Percentiles rank a stretch among this genome's conserved stretches.
phyloP scores from a whole-genome alignment of 1,284 basidiomycete genomes.

The Heterobasidion irregulare region DNA sequence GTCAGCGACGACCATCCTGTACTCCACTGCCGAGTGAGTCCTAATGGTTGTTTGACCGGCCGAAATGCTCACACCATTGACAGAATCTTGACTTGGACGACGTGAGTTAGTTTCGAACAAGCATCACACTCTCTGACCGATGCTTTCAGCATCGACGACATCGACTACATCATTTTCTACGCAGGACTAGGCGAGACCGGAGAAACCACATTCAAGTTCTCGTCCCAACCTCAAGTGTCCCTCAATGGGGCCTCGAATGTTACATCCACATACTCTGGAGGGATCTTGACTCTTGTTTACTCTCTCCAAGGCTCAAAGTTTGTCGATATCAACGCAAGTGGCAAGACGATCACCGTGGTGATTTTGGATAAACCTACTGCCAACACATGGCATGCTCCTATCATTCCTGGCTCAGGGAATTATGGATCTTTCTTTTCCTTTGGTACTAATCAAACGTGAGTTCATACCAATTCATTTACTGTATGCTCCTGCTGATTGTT shows the following conservation, averaged over 20 bases:
- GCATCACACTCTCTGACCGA: too few relatives aligned
- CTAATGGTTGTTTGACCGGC: not conserved
- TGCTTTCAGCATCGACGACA: not conserved
- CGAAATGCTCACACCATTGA: not conserved
- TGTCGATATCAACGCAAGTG: not conserved
- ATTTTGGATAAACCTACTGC: slow-evolving; percentile 38
- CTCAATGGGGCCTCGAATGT: not conserved
- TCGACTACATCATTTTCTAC: not conserved
- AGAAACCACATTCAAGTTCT: not conserved
- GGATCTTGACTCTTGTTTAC: not conserved
- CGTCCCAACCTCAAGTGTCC: not conserved
- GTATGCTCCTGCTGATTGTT: not conserved
- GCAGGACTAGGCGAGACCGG: not conserved
- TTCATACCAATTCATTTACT: not conserved
- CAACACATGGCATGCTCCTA: slow-evolving; percentile 38
- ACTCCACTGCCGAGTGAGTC: not conserved
- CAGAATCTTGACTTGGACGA: not conserved
- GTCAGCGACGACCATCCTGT: slow-evolving; percentile 20
- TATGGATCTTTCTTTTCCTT: slow-evolving; percentile 39
- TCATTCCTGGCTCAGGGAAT: slow-evolving; percentile 25
- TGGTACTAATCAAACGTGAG: slow-evolving; percentile 33
- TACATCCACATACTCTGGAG: not conserved
- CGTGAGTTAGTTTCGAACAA: not conserved
- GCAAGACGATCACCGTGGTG: slow-evolving; percentile 23
- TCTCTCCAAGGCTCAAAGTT: not conserved